These are phyloP conservation scores for Penicillium sp. DNA, from an alignment of 2,329 filamentous ascomycete species.

Conservation along the genomic window DNA sequence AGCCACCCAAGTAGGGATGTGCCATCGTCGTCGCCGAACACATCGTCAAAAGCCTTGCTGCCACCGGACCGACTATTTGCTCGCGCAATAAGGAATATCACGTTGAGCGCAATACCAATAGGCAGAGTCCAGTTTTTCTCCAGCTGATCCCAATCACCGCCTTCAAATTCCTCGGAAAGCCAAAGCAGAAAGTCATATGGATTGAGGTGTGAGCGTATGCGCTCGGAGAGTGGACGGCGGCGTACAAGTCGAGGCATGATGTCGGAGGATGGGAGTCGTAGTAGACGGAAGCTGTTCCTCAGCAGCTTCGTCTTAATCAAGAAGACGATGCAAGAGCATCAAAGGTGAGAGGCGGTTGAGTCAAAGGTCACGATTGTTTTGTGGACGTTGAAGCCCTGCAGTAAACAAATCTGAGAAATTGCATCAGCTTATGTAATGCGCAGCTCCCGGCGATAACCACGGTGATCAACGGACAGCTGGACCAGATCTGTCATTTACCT, in stretches of 20 bases:
- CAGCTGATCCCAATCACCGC: conserved; percentile 81
- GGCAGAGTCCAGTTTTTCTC: conserved; percentile 70
- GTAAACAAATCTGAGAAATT: conserved; percentile 10
- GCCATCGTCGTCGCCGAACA: conserved; percentile 69
- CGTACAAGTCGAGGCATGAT: conserved; percentile 80
- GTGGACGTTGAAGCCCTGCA: conserved; percentile 1
- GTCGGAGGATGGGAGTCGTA: conserved; percentile 18
- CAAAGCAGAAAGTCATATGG: conserved; percentile 87
- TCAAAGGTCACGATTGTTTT: neutral
- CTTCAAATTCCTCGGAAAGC: conserved; percentile 89
- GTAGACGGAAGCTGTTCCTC: conserved; percentile 16
- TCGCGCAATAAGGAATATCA: conserved; percentile 76
- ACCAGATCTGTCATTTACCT: conserved; percentile 3
- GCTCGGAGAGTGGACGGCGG: conserved; percentile 72
- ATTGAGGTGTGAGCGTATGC: conserved; percentile 76
- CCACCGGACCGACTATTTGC: conserved; percentile 64
- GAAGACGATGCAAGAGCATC: conserved; percentile 8
- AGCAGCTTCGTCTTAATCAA: conserved; percentile 13
- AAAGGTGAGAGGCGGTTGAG: neutral
- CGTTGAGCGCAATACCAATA: conserved; percentile 72
- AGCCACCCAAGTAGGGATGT: conserved; percentile 68
- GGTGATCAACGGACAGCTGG: conserved; percentile 13
- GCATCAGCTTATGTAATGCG: conserved; percentile 20
- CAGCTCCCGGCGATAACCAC: conserved; percentile 20
- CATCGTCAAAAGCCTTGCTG: conserved; percentile 65